Conservation (phyloP, 2,329 filamentous ascomycete species). For the Meredithiella fracta region DNA sequence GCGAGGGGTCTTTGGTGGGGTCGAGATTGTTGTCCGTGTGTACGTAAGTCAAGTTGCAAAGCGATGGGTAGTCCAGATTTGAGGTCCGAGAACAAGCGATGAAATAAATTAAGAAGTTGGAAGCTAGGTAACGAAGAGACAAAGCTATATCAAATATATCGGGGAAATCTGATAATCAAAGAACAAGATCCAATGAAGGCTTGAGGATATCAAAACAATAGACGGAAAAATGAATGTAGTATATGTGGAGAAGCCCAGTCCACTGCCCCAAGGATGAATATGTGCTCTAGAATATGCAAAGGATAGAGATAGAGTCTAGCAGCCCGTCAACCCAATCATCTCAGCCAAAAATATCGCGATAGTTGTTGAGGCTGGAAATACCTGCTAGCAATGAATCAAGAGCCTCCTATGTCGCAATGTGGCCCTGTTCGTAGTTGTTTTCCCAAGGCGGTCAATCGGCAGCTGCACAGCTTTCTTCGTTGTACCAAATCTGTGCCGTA, state of each 20-base stretch:
- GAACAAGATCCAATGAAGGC: neutral
- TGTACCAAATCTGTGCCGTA: neutral
- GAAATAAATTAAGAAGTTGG: too few relatives aligned
- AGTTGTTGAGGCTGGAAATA: neutral
- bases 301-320: neutral
- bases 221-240: neutral
- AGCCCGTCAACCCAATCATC: neutral
- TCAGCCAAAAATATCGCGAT: neutral
- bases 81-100: too few relatives aligned
- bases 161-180: neutral
- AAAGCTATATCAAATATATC: neutral
- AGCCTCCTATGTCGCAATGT: neutral
- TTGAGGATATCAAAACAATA: neutral
- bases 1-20: too few relatives aligned
- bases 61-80: too few relatives aligned
- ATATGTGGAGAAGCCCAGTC: neutral
- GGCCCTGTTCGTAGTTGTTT: neutral
- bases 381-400: neutral
- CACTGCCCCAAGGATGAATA: too few relatives aligned
- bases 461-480: neutral
- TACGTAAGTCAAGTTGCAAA: too few relatives aligned
- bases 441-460: neutral
- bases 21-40: too few relatives aligned
- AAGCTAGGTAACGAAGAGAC: too few relatives aligned
- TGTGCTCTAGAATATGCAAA: neutral